Evolutionary conservation across 2,329 filamentous ascomycete genomes (phyloP), one percentile per base, ranked within the genome.

Genomic region (Fusarium napiforme): DNA sequence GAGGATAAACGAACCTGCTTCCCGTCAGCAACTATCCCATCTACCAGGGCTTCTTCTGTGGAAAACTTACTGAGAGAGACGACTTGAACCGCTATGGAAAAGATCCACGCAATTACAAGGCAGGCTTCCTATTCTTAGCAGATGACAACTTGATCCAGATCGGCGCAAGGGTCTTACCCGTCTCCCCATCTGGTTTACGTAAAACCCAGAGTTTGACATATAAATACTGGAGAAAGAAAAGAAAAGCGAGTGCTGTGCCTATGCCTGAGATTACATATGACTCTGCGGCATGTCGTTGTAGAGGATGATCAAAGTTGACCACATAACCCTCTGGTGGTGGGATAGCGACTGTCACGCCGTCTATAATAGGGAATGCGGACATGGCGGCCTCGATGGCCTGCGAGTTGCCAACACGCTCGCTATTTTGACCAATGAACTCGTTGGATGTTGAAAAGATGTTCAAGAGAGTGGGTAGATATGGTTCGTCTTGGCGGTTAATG

Each of bases 221-320:
- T n/a, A 78, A 30, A 43, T 73, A 71, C 45, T 79, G 78, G 9
- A 49, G 10, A 46, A 78, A 56, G 56, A 79, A 79, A 40, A 77
- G 34, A 11, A 75, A 34, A 16, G 75, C 60, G 15, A 79, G 58
- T 9, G 56, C 12, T 23, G 68, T 75, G 18, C 78, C 75, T 21
- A 78, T 28, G 9, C 69, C 71, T 2, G 67, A 72, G 7, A 73
- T 45, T 5, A 68, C 32, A 30, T 79, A 79, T 4, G 75, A 57
- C 11, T 60, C 73, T 10, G 71, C n/a, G 21, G 72, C 74, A 12
- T 74, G 66, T 1, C 75, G 74, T 12, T 71, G 67, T n/a, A 75
- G 69, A 1, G 82, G 82, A 40, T 82, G 67, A 7, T 78, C 75
- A 50, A 83, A 82, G 64, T 83, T 69, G 30, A 82, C 78, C 4